These are phyloP conservation scores for Aspergillus vadensis DNA, from an alignment of 2,329 filamentous ascomycete species.

Conservation along the genomic window DNA sequence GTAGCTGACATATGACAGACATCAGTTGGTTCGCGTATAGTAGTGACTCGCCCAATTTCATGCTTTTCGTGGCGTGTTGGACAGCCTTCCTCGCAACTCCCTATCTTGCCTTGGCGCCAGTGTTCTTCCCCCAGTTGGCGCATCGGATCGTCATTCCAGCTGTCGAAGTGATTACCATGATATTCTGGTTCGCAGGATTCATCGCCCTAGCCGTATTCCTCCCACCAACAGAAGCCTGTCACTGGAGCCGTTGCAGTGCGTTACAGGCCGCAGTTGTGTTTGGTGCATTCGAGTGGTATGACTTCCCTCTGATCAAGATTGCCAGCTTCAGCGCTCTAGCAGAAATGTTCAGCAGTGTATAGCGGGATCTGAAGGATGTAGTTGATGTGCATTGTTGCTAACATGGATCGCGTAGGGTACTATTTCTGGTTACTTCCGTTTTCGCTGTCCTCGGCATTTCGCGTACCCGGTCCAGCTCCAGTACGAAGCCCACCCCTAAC, in stretches of 20 bases:
- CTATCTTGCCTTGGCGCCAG: conserved; percentile 70
- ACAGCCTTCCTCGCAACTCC: conserved; percentile 67
- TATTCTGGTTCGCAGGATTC: conserved; percentile 90
- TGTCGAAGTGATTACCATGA: conserved; percentile 71
- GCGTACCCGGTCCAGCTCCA: conserved; percentile 37
- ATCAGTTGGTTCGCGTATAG: conserved; percentile 47
- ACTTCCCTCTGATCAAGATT: not conserved
- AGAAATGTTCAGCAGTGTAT: not conserved
- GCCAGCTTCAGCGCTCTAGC: not conserved
- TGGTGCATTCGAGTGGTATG: conserved; percentile 52
- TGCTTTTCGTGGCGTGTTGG: conserved; percentile 79
- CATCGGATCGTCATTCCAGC: conserved; percentile 67
- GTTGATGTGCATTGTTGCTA: conserved; percentile 1
- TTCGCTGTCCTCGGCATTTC: conserved; percentile 53
- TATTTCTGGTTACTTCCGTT: conserved; percentile 55
- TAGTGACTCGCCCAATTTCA: conserved; percentile 65
- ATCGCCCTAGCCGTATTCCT: conserved; percentile 72
- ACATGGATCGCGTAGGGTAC: conserved; percentile 26
- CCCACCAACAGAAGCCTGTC: conserved; percentile 58
- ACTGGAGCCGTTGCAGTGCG: conserved; percentile 58
- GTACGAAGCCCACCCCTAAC: conserved; percentile 27
- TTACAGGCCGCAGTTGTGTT: conserved; percentile 57
- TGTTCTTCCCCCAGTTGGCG: conserved; percentile 61
- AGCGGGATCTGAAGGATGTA: not conserved
- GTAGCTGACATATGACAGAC: conserved; percentile 47